Evolutionary conservation across 768 basidiomycete species (phyloP).

Genomic region (Sistotremastrum suecicum): DNA sequence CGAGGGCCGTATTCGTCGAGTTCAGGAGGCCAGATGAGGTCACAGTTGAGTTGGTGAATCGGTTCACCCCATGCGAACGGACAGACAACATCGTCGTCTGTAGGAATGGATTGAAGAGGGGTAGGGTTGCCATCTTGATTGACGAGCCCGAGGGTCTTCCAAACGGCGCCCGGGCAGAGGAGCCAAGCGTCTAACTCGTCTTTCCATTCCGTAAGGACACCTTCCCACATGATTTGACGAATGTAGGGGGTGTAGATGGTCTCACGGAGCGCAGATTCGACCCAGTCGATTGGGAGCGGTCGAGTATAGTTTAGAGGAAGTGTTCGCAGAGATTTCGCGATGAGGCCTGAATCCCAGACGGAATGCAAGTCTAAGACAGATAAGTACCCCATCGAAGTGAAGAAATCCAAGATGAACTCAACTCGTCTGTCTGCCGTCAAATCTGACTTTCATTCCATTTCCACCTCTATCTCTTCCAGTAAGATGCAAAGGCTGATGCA

Average conservation of each 20-base stretch:
- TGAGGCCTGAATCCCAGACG: slow-evolving; percentile 73
- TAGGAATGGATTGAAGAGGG: not conserved
- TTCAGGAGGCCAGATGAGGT: slow-evolving; percentile 62
- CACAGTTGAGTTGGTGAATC: slow-evolving; percentile 69
- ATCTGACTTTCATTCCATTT: slow-evolving; percentile 63
- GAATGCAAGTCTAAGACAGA: slow-evolving; percentile 55
- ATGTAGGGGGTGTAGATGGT: slow-evolving; percentile 82
- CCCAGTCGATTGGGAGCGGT: slow-evolving; percentile 51
- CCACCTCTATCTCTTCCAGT: slow-evolving; percentile 82
- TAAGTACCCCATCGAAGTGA: not conserved
- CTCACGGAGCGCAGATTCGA: slow-evolving; percentile 56
- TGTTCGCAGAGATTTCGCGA: slow-evolving; percentile 68
- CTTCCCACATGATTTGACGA: slow-evolving; percentile 79
- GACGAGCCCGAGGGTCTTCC: slow-evolving; percentile 7
- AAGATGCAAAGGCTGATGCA: slow-evolving; percentile 90
- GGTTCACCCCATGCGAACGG: slow-evolving; percentile 69
- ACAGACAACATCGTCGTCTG: slow-evolving; percentile 50
- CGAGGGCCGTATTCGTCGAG: slow-evolving; percentile 28
- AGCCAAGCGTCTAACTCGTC: slow-evolving; percentile 52
- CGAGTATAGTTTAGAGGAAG: slow-evolving; percentile 61
- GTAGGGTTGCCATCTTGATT: not conserved
- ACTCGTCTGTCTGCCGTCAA: slow-evolving; percentile 63
- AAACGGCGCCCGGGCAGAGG: slow-evolving; percentile 34
- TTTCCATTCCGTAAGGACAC: slow-evolving; percentile 55
- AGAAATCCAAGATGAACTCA: slow-evolving; percentile 14